Percentiles rank a stretch among this genome's conserved stretches.
phyloP scores from a whole-genome alignment of 1,139 yeast genomes.

The Pneumocystis jirovecii region DNA sequence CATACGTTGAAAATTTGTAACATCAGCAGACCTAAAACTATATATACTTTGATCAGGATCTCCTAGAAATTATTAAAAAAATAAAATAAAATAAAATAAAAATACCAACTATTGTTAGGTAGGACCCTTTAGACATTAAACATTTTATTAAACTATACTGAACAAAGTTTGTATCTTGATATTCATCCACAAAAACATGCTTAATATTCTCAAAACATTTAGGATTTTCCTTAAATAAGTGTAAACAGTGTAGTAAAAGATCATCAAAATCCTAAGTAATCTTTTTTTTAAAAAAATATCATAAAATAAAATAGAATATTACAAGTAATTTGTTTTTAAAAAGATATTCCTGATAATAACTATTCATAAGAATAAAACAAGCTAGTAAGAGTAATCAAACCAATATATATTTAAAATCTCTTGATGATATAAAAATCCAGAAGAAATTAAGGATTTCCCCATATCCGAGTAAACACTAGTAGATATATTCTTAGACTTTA shows the following conservation, averaged over 20 bases:
- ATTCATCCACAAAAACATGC: conserved; percentile 82
- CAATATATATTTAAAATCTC: neutral
- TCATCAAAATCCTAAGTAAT: conserved; percentile 70
- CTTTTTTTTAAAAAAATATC: conserved; percentile 15
- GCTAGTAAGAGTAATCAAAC: neutral
- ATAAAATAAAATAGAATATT: neutral
- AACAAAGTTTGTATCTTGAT: conserved; percentile 74
- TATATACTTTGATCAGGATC: conserved; percentile 95
- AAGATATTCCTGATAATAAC: neutral
- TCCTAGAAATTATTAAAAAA: neutral
- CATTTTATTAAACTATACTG: conserved; percentile 55
- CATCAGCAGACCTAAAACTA: conserved; percentile 69
- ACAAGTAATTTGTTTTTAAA: neutral
- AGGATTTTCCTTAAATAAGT: conserved; percentile 33
- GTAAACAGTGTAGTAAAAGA: conserved; percentile 42
- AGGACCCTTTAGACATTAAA: conserved; percentile 36
- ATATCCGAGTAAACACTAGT: neutral
- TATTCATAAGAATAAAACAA: neutral
- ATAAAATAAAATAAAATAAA: neutral
- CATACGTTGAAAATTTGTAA: conserved; percentile 53
- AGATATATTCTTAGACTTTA: conserved; percentile 6
- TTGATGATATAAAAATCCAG: neutral
- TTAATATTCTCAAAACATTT: conserved; percentile 38
- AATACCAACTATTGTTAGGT: conserved; percentile 67
- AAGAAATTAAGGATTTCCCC: neutral